phyloP scores from a whole-genome alignment of 2,329 filamentous ascomycete species.

The Dothiorella sarmentorum region DNA sequence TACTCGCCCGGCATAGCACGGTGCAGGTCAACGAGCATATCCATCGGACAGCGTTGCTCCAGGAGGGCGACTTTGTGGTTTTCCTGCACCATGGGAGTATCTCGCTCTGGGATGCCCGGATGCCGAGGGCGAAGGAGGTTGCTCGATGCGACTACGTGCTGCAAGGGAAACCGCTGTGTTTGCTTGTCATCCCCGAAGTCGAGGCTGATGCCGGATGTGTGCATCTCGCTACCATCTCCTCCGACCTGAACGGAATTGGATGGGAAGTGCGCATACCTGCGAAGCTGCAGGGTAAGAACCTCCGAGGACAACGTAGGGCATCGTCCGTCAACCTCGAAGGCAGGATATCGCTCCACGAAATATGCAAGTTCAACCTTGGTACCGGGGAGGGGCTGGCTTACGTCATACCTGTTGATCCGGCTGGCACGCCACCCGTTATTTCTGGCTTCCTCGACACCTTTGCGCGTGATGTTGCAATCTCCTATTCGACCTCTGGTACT shows the following conservation, averaged over 20 bases:
- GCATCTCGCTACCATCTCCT: slow-evolving; percentile 79
- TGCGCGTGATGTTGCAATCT: slow-evolving; percentile 79
- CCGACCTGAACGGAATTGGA: slow-evolving; percentile 72
- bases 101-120: slow-evolving; percentile 75
- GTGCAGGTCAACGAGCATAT: slow-evolving; percentile 69
- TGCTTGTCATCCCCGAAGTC: slow-evolving; percentile 69
- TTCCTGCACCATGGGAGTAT: slow-evolving; percentile 70
- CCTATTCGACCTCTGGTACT: slow-evolving; percentile 71
- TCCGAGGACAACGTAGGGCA: slow-evolving; percentile 13
- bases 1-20: slow-evolving; percentile 63
- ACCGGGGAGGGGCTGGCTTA: slow-evolving; percentile 51
- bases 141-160: slow-evolving; percentile 57
- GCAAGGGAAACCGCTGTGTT: slow-evolving; percentile 70
- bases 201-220: slow-evolving; percentile 49
- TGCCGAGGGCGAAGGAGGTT: slow-evolving; percentile 56
- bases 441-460: slow-evolving; percentile 84
- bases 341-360: slow-evolving; percentile 56
- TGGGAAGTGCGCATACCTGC: slow-evolving; percentile 71
- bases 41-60: slow-evolving; percentile 73
- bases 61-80: slow-evolving; percentile 75
- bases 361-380: slow-evolving; percentile 68
- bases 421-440: slow-evolving; percentile 66
- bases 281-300: slow-evolving; percentile 16
- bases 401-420: slow-evolving; percentile 80
- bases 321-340: slow-evolving; percentile 29